These are phyloP conservation scores for Trichoderma koningii DNA, from an alignment of 2,329 filamentous ascomycete genomes.

Conservation along the genomic window DNA sequence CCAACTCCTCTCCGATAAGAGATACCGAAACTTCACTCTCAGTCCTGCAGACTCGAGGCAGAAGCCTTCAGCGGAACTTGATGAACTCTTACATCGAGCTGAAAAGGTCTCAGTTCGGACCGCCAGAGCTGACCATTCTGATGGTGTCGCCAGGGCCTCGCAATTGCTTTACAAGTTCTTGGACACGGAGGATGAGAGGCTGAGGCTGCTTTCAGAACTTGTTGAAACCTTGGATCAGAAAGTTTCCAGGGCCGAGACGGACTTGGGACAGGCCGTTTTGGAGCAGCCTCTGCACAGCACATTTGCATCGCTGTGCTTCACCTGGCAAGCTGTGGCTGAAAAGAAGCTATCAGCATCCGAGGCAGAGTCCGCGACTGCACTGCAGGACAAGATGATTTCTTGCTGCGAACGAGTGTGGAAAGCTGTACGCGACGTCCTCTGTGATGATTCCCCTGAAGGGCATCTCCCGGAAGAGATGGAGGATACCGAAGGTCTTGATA, in stretches of 20 bases:
- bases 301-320: conserved; percentile 65
- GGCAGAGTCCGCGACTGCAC: conserved; percentile 39
- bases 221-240: conserved; percentile 65
- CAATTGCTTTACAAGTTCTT: conserved; percentile 67
- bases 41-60: conserved; percentile 26
- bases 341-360: conserved; percentile 44
- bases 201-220: conserved; percentile 58
- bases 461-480: conserved; percentile 77
- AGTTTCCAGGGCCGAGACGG: conserved; percentile 60
- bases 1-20: conserved; percentile 49
- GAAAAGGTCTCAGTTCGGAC: conserved; percentile 66
- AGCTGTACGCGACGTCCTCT: conserved; percentile 75
- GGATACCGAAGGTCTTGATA: conserved; percentile 69
- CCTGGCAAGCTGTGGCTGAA: conserved; percentile 54
- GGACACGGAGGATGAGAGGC: conserved; percentile 43
- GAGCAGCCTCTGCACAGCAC: conserved; percentile 69
- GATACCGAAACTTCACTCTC: conserved; percentile 37
- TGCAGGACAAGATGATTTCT: conserved; percentile 59
- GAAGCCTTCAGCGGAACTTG: conserved; percentile 41
- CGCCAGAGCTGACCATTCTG: conserved; percentile 86
- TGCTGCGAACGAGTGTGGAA: conserved; percentile 74
- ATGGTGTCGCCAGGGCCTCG: conserved; percentile 80
- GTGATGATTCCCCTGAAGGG: conserved; percentile 92
- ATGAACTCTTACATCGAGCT: conserved; percentile 53
- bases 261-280: conserved; percentile 68